These are phyloP conservation scores for Neofusicoccum umdonicola DNA, from an alignment of 2,329 filamentous ascomycete genomes.

Conservation along the genomic window DNA sequence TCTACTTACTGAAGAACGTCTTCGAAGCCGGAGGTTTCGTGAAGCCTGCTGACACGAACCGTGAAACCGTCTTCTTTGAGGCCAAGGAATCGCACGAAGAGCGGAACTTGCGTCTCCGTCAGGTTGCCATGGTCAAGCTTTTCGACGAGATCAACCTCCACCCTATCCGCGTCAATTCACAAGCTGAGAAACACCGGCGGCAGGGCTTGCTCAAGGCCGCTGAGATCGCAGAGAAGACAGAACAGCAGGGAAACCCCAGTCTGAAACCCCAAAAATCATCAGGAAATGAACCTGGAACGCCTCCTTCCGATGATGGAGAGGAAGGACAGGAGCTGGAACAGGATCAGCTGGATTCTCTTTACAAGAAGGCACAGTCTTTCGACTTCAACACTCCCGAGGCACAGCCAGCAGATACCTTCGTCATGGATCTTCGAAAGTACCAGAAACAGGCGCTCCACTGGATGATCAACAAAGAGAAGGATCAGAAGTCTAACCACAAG, in stretches of 20 bases:
- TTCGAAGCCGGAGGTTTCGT: constrained; percentile 67
- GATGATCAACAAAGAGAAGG: constrained; percentile 93
- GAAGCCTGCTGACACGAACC: constrained; percentile 65
- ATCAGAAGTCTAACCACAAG: constrained; percentile 64
- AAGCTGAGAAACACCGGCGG: constrained; percentile 74
- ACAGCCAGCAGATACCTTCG: constrained; percentile 78
- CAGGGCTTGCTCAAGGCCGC: constrained; percentile 82
- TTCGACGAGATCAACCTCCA: constrained; percentile 85
- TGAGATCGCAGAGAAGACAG: constrained; percentile 75
- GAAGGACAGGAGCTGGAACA: constrained; percentile 91
- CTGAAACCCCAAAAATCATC: constrained; percentile 52
- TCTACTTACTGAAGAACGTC: constrained; percentile 69
- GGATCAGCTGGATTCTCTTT: constrained; percentile 89
- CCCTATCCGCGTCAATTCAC: constrained; percentile 71
- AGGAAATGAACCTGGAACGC: constrained; percentile 24
- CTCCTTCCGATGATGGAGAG: constrained; percentile 64
- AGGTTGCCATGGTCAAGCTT: constrained; percentile 82
- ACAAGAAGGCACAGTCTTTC: constrained; percentile 94
- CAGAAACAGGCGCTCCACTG: constrained; percentile 94
- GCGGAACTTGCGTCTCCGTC: constrained; percentile 75
- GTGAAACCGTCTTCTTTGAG: constrained; percentile 73
- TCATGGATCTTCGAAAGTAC: constrained; percentile 81
- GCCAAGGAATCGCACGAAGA: constrained; percentile 84
- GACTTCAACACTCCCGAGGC: constrained; percentile 89
- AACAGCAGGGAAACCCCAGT: constrained; percentile 31